Conservation (phyloP, 2,329 filamentous ascomycete genomes). For the Paecilomyces sp. region DNA sequence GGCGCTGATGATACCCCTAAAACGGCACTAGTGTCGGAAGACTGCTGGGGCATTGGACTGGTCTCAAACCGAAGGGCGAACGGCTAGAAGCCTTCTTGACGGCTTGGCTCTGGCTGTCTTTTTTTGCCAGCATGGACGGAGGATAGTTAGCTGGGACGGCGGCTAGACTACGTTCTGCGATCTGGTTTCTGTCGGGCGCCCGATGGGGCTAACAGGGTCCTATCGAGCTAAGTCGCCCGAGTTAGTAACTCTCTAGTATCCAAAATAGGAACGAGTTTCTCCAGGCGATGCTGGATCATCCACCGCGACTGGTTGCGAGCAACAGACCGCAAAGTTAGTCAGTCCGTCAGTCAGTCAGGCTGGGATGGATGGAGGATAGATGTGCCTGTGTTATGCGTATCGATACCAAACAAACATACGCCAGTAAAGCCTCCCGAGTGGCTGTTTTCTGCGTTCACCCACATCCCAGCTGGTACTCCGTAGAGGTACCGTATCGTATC, state of each 20-base stretch:
- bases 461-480: neutral
- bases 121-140: too few relatives aligned
- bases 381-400: neutral
- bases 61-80: neutral
- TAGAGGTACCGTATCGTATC: too few relatives aligned
- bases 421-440: neutral
- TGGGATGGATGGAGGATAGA: neutral
- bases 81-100: neutral
- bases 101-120: neutral
- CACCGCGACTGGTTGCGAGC: neutral
- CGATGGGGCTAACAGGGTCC: neutral
- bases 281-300: neutral
- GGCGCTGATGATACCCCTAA: neutral
- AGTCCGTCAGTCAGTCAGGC: neutral
- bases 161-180: neutral
- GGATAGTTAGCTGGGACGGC: too few relatives aligned
- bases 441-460: neutral
- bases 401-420: neutral
- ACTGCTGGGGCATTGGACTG: neutral
- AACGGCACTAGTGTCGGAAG: neutral
- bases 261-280: neutral
- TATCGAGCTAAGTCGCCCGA: neutral
- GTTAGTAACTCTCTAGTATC: neutral
- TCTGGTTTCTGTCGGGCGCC: neutral
- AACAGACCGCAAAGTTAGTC: neutral